Base-by-base conservation (phyloP, 2,329 filamentous ascomycete species). In the Lasiodiplodia hormozganensis region DNA sequence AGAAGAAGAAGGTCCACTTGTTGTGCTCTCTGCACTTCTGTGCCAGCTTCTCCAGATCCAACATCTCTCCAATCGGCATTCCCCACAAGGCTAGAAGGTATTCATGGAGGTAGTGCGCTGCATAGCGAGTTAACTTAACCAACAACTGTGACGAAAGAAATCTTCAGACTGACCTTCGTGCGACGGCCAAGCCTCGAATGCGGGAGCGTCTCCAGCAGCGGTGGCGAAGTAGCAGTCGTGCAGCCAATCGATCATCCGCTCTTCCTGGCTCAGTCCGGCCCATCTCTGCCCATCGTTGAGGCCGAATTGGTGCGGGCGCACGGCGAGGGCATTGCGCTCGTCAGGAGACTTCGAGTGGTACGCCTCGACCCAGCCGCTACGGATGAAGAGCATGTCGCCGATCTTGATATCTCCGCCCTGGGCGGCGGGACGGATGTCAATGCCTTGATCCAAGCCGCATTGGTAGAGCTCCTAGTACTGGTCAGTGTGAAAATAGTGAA, bases 221-320 rank as follows among this genome's bases (percentile, higher is more conserved):
- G 87, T 88, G 0, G 89, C 83, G 72, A 93, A 92, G 65, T 89
- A 88, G 71, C 85, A 87, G 73, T 92, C 88, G 81, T 91, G 90
- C 69, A 92, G 70, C 89, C 90, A 93, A 65, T 87, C 85, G 8
- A 87, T 80, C 4, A 89, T 84, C 54, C 85, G 84, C 58, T 86
- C 78, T 62, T 86, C 85, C 71, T 87, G 85, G 57, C 81, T 82
- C 3, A 88, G 68, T 0, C 86, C 86, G 0, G 82, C 83, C 73
- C 83, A 88, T 10, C 77, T 67, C 60, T 82, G 76, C 3, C 80
- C 77, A 8, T 80, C 81, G 51, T 80, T 78, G 31, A 76, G 72
- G 0, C 79, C 78, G 2, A 73, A 74, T 0, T 83, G 85, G 49
- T 88, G 80, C 53, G 85, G 73, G 8, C 85, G 74, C 78, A 28